A percentile compares a stretch with the other conserved stretches of the same genome.
phyloP scores from a whole-genome alignment of 2,329 filamentous ascomycete genomes.

The Colletotrichum liriopes region DNA sequence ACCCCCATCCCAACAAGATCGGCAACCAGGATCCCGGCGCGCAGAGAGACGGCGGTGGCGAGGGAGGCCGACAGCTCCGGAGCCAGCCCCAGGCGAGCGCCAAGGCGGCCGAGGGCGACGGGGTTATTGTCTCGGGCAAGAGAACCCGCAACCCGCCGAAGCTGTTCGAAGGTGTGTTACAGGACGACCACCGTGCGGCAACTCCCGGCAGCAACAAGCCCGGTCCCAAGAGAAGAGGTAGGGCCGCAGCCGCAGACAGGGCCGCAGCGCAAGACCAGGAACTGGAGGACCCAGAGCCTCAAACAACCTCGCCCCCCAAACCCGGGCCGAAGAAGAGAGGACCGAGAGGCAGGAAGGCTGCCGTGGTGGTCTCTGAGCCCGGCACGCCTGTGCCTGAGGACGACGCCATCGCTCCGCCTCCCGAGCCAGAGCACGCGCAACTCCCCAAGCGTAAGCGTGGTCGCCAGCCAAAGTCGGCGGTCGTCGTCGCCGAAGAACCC shows the following conservation, averaged over 20 bases:
- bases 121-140: conserved; percentile 65
- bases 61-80: conserved; percentile 67
- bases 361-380: conserved; percentile 38
- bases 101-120: conserved; percentile 68
- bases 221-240: conserved; percentile 50
- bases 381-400: conserved; percentile 33
- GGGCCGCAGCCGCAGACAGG: conserved; percentile 38
- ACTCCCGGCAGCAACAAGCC: conserved; percentile 57
- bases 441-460: conserved; percentile 42
- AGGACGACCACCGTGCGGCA: conserved; percentile 66
- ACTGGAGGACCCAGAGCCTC: conserved; percentile 32
- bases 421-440: conserved; percentile 33
- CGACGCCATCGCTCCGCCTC: conserved; percentile 32
- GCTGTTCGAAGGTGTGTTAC: conserved; percentile 65
- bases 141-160: conserved; percentile 68
- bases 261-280: conserved; percentile 25
- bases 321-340: conserved; percentile 35
- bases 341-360: conserved; percentile 30
- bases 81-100: conserved; percentile 72
- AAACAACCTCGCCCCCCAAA: conserved; percentile 28
- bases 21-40: conserved; percentile 72
- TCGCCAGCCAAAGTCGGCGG: conserved; percentile 35
- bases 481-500: conserved; percentile 23
- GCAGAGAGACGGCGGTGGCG: conserved; percentile 70
- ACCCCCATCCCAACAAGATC: conserved; percentile 70